phyloP scores from a whole-genome alignment of 2,329 filamentous ascomycete species.

The Botryosphaeria dothidea region DNA sequence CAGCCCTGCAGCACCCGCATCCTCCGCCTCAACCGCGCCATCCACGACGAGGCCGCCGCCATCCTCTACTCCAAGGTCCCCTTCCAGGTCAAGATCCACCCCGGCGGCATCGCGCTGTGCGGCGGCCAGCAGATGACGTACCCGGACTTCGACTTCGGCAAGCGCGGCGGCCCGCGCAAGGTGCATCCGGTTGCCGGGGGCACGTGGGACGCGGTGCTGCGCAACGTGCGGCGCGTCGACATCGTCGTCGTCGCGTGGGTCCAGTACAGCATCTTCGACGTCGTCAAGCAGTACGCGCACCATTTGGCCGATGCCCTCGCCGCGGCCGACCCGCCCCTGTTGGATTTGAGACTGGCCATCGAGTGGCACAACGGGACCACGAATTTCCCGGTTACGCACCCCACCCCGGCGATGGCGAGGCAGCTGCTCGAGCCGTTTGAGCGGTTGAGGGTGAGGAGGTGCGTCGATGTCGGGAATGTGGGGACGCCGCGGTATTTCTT shows the following conservation, averaged over 20 bases:
- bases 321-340: neutral
- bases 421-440: conserved; percentile 10
- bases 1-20: neutral
- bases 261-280: neutral
- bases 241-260: conserved; percentile 6
- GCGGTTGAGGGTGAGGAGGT: neutral
- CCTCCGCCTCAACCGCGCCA: conserved; percentile 9
- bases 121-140: neutral
- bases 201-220: neutral
- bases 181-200: neutral
- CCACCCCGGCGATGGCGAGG: neutral
- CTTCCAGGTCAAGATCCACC: conserved; percentile 2
- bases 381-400: neutral
- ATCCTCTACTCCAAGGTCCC: neutral
- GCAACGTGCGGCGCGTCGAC: neutral
- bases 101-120: conserved; percentile 2
- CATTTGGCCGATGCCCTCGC: neutral
- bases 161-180: conserved; percentile 2
- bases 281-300: neutral
- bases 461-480: neutral
- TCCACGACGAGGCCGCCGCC: conserved; percentile 1
- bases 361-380: conserved; percentile 18
- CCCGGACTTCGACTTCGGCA: conserved; percentile 10
- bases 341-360: neutral
- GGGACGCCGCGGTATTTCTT: conserved; percentile 10